Conservation (phyloP, 768 basidiomycete species). For the Suillus spraguei region DNA sequence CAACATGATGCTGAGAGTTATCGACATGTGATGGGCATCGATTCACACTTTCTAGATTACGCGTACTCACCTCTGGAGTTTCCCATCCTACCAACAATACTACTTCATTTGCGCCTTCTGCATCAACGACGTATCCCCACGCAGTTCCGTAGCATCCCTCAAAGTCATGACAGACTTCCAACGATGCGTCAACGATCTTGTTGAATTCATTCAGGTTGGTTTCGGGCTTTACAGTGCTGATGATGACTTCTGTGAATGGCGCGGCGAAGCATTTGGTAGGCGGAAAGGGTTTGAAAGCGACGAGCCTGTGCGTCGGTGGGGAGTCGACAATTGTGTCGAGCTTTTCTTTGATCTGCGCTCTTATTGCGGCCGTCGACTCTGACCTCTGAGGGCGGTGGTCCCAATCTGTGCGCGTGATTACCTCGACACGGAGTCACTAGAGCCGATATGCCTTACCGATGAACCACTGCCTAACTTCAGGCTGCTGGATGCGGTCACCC, state of each 20-base stretch:
- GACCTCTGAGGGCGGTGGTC: not conserved
- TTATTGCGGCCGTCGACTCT: not conserved
- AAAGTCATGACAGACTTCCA: slow-evolving; percentile 2
- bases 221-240: slow-evolving; percentile 7
- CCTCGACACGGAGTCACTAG: too few species aligned
- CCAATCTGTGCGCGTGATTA: slow-evolving; percentile 2
- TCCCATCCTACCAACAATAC: not conserved
- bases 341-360: not conserved
- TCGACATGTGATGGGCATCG: not conserved
- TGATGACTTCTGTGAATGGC: slow-evolving; percentile 8
- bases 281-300: slow-evolving; percentile 10
- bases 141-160: slow-evolving; percentile 4
- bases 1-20: not conserved
- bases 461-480: slow-evolving; percentile 4
- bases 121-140: slow-evolving; percentile 9
- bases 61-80: slow-evolving; percentile 1
- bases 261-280: slow-evolving; percentile 9
- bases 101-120: slow-evolving; percentile 17
- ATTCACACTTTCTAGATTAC: not conserved
- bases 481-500: slow-evolving; percentile 10
- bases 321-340: not conserved
- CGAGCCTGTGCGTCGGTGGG: not conserved
- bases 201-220: slow-evolving; percentile 1
- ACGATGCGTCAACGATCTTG: slow-evolving; percentile 3
- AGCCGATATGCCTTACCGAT: not conserved